phyloP scores from a whole-genome alignment of 1,284 basidiomycete genomes.

The Kwoniella shivajii region DNA sequence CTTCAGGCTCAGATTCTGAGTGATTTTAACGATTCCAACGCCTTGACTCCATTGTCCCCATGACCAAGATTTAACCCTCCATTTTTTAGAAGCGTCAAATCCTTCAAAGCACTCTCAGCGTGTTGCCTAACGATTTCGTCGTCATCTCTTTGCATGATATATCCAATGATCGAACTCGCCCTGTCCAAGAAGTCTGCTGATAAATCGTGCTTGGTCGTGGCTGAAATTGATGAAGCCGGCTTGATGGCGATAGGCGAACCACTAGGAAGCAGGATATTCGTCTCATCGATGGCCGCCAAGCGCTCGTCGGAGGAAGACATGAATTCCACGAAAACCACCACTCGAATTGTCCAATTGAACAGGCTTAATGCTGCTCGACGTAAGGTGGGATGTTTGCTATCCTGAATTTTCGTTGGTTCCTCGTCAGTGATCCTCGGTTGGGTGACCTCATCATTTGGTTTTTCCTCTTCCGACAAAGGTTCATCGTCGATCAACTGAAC shows the following conservation, averaged over 20 bases:
- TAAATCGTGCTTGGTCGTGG: slow-evolving; percentile 4
- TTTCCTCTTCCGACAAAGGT: slow-evolving; percentile 8
- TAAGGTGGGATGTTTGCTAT: slow-evolving; percentile 73
- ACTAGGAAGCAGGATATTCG: background rate
- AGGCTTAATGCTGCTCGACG: slow-evolving; percentile 81
- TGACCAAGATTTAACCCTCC: background rate
- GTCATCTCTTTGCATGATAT: slow-evolving; percentile 70
- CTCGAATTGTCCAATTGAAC: slow-evolving; percentile 61
- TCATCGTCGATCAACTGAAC: slow-evolving; percentile 20
- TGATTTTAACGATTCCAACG: background rate
- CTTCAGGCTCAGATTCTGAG: too few species aligned
- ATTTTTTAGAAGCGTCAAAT: slow-evolving; percentile 6
- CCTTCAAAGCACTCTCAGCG: slow-evolving; percentile 66
- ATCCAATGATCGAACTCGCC: slow-evolving; percentile 67
- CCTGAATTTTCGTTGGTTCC: slow-evolving; percentile 59
- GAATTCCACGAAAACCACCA: slow-evolving; percentile 3
- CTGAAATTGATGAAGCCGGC: background rate
- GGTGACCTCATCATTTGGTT: background rate
- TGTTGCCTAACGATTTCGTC: slow-evolving; percentile 74
- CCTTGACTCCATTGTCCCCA: background rate
- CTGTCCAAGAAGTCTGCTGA: slow-evolving; percentile 56
- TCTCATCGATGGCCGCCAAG: background rate
- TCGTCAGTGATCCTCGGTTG: slow-evolving; percentile 55
- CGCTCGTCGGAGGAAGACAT: background rate
- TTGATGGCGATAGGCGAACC: background rate